Conservation (phyloP, 768 basidiomycete genomes). For the Russula ochroleuca region DNA sequence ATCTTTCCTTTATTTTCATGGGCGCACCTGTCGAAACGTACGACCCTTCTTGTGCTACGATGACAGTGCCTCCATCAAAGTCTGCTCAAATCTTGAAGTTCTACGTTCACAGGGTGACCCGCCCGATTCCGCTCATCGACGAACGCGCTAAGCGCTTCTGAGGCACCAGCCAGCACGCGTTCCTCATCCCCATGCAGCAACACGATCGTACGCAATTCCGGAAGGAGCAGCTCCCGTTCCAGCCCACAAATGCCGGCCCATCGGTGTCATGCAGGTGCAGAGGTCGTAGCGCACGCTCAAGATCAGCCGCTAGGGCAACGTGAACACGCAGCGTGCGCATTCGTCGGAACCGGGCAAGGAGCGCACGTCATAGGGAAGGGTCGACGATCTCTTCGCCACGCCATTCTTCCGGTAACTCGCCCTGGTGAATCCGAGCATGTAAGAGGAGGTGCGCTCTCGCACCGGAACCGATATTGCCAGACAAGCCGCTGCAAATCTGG, state of each 20-base stretch:
- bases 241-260: too few relatives aligned
- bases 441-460: too few relatives aligned
- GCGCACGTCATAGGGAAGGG: slow-evolving; percentile 3
- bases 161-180: neutral
- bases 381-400: slow-evolving; percentile 2
- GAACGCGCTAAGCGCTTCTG: too few relatives aligned
- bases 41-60: too few relatives aligned
- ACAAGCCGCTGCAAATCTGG: slow-evolving; percentile 5
- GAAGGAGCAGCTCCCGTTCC: neutral
- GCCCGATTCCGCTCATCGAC: neutral
- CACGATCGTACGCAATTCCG: slow-evolving; percentile 5
- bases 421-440: slow-evolving; percentile 10
- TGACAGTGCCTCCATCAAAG: too few relatives aligned
- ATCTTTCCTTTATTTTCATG: too few relatives aligned
- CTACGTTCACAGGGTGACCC: neutral
- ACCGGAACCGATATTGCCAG: neutral
- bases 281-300: slow-evolving; percentile 6
- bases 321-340: slow-evolving; percentile 5
- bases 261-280: neutral
- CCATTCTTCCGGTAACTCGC: neutral
- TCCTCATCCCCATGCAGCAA: slow-evolving; percentile 12
- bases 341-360: neutral
- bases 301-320: slow-evolving; percentile 2
- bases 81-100: slow-evolving; percentile 2
- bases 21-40: too few relatives aligned